These are phyloP conservation scores for Monascus ruber DNA, from an alignment of 2,329 filamentous ascomycete species.

Conservation along the genomic window DNA sequence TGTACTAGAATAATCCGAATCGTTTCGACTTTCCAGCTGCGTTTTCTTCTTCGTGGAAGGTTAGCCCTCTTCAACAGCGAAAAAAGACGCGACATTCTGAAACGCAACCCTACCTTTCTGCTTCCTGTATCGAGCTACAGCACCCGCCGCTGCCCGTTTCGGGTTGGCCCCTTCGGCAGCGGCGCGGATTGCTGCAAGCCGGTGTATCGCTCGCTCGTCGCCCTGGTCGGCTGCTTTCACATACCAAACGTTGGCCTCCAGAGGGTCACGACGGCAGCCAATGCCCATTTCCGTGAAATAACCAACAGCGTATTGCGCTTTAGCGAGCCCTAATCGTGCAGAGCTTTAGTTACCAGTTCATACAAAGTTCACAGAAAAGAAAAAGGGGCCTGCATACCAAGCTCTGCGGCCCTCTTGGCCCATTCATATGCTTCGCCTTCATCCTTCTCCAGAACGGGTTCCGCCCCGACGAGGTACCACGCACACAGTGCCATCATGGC, in stretches of 20 bases:
- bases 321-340: constrained; percentile 33
- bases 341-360: no score
- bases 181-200: constrained; percentile 73
- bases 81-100: no score
- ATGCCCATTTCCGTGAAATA: constrained; percentile 99
- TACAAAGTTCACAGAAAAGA: neutral
- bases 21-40: no score
- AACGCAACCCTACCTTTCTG: neutral
- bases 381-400: constrained; percentile 49
- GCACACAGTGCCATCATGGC: constrained; percentile 98
- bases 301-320: constrained; percentile 86
- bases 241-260: constrained; percentile 98
- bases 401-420: constrained; percentile 75
- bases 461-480: constrained; percentile 95
- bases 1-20: no score
- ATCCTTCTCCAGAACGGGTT: constrained; percentile 84
- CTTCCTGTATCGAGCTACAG: neutral
- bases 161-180: constrained; percentile 51
- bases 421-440: constrained; percentile 95
- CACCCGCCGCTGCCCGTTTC: neutral
- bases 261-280: constrained; percentile 81
- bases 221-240: constrained; percentile 88
- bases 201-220: constrained; percentile 77
- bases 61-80: no score
- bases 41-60: no score